phyloP scores from a whole-genome alignment of 371 early-diverging fungal genomes.

The Entomophthora muscae region DNA sequence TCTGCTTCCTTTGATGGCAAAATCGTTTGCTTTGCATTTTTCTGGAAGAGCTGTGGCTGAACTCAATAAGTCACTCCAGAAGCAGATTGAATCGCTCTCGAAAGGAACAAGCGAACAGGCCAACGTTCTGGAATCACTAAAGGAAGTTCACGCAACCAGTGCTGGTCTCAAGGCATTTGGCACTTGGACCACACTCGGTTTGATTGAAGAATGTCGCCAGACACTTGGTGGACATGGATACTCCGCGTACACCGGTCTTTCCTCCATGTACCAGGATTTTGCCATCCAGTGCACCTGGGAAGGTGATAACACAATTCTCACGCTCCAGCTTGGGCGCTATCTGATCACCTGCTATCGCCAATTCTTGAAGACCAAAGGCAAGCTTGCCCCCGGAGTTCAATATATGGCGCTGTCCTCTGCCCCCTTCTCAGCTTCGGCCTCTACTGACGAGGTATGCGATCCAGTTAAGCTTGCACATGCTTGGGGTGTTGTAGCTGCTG shows the following conservation, averaged over 20 bases:
- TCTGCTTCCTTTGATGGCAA: conserved; percentile 58
- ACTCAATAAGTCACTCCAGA: conserved; percentile 43
- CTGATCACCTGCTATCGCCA: conserved; percentile 16
- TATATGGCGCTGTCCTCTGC: conserved; percentile 20
- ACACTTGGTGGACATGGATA: conserved; percentile 84
- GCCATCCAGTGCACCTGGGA: conserved; percentile 65
- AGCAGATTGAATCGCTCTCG: conserved; percentile 14
- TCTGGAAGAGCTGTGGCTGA: conserved; percentile 50
- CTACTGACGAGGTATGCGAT: conserved; percentile 25
- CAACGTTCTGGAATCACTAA: conserved; percentile 48
- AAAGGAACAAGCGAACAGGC: conserved; percentile 17
- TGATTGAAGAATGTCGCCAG: conserved; percentile 62
- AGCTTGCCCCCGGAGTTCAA: not conserved
- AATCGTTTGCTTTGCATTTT: conserved; percentile 56
- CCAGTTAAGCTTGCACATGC: conserved; percentile 23
- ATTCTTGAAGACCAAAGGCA: not conserved
- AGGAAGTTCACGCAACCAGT: conserved; percentile 68
- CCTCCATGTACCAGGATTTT: conserved; percentile 45
- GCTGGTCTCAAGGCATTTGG: conserved; percentile 69
- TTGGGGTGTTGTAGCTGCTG: conserved; percentile 39
- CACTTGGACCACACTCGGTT: conserved; percentile 46
- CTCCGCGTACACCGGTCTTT: conserved; percentile 56
- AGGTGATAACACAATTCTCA: conserved; percentile 66
- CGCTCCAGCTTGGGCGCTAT: conserved; percentile 60
- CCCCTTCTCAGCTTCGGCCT: conserved; percentile 42